phyloP scores from a whole-genome alignment of 208 protist genomes.

The Naegleria gruberi region DNA sequence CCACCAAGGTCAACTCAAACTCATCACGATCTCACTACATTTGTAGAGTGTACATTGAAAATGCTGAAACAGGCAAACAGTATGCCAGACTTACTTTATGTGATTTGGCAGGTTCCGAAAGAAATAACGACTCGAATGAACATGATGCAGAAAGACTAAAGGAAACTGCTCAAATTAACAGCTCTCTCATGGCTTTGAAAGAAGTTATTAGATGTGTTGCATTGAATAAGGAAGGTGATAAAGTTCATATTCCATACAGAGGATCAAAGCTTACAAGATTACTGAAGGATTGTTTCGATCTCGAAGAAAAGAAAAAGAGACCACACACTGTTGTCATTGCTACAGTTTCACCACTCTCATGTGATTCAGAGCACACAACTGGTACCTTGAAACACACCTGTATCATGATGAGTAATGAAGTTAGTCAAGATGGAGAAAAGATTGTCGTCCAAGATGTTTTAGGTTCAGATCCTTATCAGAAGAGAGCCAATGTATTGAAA shows the following conservation, averaged over 20 bases:
- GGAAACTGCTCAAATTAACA: conserved; percentile 34
- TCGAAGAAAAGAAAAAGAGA: not conserved
- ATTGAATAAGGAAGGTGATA: conserved; percentile 28
- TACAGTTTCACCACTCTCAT: conserved; percentile 33
- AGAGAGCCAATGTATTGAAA: not conserved
- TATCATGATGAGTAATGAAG: not conserved
- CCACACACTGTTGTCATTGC: conserved; percentile 31
- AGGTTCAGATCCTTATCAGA: not conserved
- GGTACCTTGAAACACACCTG: not conserved
- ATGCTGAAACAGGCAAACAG: not conserved
- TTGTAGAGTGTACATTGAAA: not conserved
- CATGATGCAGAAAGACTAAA: conserved; percentile 33
- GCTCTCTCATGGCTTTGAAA: conserved; percentile 29
- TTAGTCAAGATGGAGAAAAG: not conserved
- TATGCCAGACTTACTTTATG: conserved; percentile 23
- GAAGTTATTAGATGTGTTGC: conserved; percentile 31
- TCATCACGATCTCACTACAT: conserved; percentile 21
- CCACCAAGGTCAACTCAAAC: conserved; percentile 5
- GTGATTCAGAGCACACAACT: conserved; percentile 36
- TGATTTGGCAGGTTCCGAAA: conserved; percentile 35
- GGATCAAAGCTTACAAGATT: conserved; percentile 80
- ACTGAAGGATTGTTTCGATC: conserved; percentile 70
- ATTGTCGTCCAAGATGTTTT: conserved; percentile 1
- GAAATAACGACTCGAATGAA: conserved; percentile 21
- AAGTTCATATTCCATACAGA: conserved; percentile 70